A percentile compares a stretch with the other conserved stretches of the same genome.
Evolutionary conservation across 805 yeast species (phyloP).

Genomic region (Ogataea nonfermentans): DNA sequence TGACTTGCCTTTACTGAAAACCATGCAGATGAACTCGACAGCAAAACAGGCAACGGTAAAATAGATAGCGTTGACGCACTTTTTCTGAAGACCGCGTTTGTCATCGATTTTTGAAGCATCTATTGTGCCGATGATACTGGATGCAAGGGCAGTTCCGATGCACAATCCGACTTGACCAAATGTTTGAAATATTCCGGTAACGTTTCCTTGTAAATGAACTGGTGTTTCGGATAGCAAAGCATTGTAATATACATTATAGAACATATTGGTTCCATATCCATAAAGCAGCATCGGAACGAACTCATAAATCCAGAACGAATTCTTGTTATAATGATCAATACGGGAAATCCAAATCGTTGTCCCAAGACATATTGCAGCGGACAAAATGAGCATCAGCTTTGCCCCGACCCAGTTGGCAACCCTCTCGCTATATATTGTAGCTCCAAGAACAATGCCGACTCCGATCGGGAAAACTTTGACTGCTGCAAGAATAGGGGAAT

Average conservation of each 20-base stretch:
- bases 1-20: neutral
- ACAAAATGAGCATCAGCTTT: constrained; percentile 18
- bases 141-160: constrained; percentile 3
- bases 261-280: constrained; percentile 2
- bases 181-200: constrained; percentile 8
- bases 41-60: constrained; percentile 2
- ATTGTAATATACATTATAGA: constrained; percentile 2
- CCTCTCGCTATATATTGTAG: constrained; percentile 20
- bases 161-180: constrained; percentile 7
- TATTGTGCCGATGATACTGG: constrained; percentile 5
- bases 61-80: constrained; percentile 3
- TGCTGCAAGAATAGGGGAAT: constrained; percentile 36
- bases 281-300: neutral
- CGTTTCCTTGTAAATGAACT: constrained; percentile 8
- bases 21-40: constrained; percentile 2
- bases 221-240: constrained; percentile 6
- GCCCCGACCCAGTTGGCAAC: constrained; percentile 21
- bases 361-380: constrained; percentile 13
- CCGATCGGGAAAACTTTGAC: constrained; percentile 37
- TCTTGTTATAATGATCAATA: constrained; percentile 3
- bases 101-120: neutral
- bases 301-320: constrained; percentile 8
- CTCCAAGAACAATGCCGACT: constrained; percentile 32
- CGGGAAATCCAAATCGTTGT: constrained; percentile 23
- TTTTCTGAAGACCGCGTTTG: constrained; percentile 1